phyloP scores from a whole-genome alignment of 768 basidiomycete genomes.

The Holtermannia corniformis region DNA sequence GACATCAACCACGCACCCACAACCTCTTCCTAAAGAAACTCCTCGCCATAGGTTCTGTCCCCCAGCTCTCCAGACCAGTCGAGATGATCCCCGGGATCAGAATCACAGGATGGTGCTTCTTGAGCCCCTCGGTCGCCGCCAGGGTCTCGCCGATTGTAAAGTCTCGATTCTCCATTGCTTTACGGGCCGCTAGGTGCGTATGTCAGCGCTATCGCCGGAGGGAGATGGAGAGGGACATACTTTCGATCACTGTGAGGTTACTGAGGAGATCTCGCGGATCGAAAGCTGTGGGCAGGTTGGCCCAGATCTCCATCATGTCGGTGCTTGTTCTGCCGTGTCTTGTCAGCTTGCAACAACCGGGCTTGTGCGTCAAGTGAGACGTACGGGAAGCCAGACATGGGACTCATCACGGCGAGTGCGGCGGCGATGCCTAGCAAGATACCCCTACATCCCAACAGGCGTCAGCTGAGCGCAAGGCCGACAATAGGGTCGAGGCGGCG shows the following conservation, averaged over 20 bases:
- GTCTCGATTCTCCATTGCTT: slow-evolving; percentile 34
- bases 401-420: slow-evolving; percentile 19
- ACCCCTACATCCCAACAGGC: slow-evolving; percentile 14
- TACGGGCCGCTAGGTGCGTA: slow-evolving; percentile 19
- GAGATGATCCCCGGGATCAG: slow-evolving; percentile 86
- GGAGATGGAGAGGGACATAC: slow-evolving; percentile 5
- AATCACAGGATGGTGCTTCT: slow-evolving; percentile 66
- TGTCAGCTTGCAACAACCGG: neutral
- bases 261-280: slow-evolving; percentile 32
- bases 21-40: slow-evolving; percentile 82
- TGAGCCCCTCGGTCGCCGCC: slow-evolving; percentile 30
- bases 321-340: slow-evolving; percentile 4
- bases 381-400: slow-evolving; percentile 23
- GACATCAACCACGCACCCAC: slow-evolving; percentile 51
- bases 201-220: neutral
- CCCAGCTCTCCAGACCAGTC: slow-evolving; percentile 91
- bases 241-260: slow-evolving; percentile 34
- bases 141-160: slow-evolving; percentile 37
- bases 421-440: slow-evolving; percentile 22
- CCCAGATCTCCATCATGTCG: slow-evolving; percentile 30
- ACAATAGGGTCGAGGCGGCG: slow-evolving; percentile 1
- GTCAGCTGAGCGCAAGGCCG: neutral
- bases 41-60: slow-evolving; percentile 71
- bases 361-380: slow-evolving; percentile 1
- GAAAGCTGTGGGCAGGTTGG: slow-evolving; percentile 17